Conservation (phyloP, 164 flowering plant genomes). For the Dillenia turbinata region DNA sequence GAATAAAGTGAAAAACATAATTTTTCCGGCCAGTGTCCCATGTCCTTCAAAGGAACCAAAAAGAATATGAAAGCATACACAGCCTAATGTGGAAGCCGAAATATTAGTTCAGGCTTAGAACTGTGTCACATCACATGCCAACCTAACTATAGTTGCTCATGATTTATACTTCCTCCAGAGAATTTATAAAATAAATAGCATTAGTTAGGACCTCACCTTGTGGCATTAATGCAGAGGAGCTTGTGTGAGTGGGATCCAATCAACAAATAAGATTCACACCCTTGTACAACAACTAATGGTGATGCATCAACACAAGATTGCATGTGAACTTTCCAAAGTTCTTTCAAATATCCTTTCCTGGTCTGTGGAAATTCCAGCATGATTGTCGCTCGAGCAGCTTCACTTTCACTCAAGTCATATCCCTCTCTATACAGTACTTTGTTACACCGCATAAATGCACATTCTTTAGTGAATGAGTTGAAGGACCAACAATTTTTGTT, state of each 20-base stretch:
- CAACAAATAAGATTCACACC: slow-evolving; percentile 40
- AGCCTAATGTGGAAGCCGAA: too few species aligned
- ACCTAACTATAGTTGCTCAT: too few species aligned
- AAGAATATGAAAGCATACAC: too few species aligned
- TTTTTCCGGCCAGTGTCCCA: too few species aligned
- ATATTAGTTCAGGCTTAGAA: too few species aligned
- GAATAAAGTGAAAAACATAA: too few species aligned
- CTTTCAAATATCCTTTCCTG: slow-evolving; percentile 31
- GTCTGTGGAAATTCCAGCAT: slow-evolving; percentile 32
- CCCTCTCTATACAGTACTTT: slow-evolving; percentile 36
- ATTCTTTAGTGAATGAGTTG: slow-evolving; percentile 13
- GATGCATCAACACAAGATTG: slow-evolving; percentile 95
- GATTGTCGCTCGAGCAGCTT: slow-evolving; percentile 6
- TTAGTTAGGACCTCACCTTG: slow-evolving; percentile 39
- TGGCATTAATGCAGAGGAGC: slow-evolving; percentile 64
- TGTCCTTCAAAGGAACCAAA: too few species aligned
- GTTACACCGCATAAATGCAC: slow-evolving; percentile 75
- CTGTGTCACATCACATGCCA: too few species aligned
- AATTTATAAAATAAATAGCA: too few species aligned
- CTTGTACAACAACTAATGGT: slow-evolving; percentile 59
- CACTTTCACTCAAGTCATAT: slow-evolving; percentile 10
- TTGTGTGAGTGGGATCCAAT: slow-evolving; percentile 84
- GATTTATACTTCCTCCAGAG: too few species aligned
- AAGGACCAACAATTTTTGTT: slow-evolving; percentile 29
- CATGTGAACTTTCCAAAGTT: slow-evolving; percentile 74